Evolutionary conservation across 495 filamentous ascomycete genomes (phyloP).

Genomic region (Zalerion maritima): DNA sequence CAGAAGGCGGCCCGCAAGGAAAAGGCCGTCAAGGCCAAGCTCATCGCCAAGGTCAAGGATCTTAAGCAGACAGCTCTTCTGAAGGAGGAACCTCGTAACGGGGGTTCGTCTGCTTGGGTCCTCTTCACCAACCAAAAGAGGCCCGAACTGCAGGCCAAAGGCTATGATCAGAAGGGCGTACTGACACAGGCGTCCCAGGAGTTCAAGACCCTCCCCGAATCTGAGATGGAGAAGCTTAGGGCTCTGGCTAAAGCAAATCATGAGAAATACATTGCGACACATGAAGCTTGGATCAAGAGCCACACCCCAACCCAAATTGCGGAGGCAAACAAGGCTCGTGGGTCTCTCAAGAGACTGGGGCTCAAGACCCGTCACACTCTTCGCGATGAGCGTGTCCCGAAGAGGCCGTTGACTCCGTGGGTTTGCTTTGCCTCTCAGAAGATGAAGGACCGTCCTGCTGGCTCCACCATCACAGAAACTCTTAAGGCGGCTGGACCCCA

Average conservation of each 20-base stretch:
- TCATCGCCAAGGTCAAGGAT: constrained; percentile 7
- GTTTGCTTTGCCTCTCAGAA: constrained; percentile 31
- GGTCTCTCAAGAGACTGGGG: constrained; percentile 21
- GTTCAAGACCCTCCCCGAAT: constrained; percentile 15
- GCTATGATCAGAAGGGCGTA: neutral
- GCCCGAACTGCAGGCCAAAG: neutral
- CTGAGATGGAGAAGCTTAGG: constrained; percentile 19
- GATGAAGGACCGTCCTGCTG: constrained; percentile 26
- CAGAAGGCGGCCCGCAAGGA: too few species aligned
- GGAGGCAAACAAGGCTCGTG: constrained; percentile 50
- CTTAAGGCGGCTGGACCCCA: constrained; percentile 24
- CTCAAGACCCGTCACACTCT: constrained; percentile 14
- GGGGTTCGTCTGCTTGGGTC: constrained; percentile 7
- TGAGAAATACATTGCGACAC: constrained; percentile 25
- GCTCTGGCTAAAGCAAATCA: constrained; percentile 35
- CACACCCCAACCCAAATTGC: constrained; percentile 42
- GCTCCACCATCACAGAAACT: constrained; percentile 15
- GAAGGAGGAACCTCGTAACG: constrained; percentile 11
- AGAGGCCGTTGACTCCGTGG: constrained; percentile 25
- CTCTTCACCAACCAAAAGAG: constrained; percentile 10
- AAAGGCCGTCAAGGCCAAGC: constrained; percentile 5
- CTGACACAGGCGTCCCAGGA: constrained; percentile 4
- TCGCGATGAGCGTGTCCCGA: constrained; percentile 46
- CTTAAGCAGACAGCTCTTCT: constrained; percentile 17
- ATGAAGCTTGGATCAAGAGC: constrained; percentile 43